Conservation (phyloP, 352 stramenopile genomes). For the Globisporangium uncinulatum region DNA sequence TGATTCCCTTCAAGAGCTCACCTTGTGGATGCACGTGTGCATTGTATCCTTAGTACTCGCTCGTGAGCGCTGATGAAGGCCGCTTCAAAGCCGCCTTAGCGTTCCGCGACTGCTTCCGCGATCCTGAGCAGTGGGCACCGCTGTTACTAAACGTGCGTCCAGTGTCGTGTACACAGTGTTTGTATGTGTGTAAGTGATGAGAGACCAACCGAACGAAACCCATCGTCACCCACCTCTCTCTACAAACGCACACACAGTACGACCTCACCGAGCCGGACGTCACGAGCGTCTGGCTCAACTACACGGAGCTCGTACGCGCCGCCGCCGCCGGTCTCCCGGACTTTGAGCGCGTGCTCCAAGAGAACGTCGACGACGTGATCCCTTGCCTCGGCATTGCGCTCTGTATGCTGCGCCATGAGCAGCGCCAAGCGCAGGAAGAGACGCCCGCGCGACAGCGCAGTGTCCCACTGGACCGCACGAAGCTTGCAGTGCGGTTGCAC, state of each 20-base stretch:
- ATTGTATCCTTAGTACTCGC: conserved; percentile 15
- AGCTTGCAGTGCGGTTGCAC: conserved; percentile 57
- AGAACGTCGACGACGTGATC: conserved; percentile 56
- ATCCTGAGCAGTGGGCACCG: conserved; percentile 42
- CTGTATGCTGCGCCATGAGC: conserved; percentile 57
- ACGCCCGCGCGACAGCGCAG: conserved; percentile 26
- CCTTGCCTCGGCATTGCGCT: conserved; percentile 59
- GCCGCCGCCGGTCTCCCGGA: conserved; percentile 27
- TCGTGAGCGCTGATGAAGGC: conserved; percentile 45
- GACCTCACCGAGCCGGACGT: conserved; percentile 44
- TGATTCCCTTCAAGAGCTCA: too few species aligned
- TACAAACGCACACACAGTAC: conserved; percentile 17
- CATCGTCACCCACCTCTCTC: background rate
- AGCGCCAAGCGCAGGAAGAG: conserved; percentile 49
- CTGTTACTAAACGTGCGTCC: conserved; percentile 21
- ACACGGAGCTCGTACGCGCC: conserved; percentile 42
- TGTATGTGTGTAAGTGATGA: background rate
- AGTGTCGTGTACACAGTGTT: background rate
- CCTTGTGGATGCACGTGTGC: too few species aligned
- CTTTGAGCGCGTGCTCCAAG: conserved; percentile 46
- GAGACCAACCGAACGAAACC: too few species aligned
- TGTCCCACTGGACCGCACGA: conserved; percentile 39
- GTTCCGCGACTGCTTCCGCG: conserved; percentile 52
- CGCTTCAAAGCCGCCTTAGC: conserved; percentile 51
- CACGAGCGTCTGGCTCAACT: conserved; percentile 45